Percentiles rank a stretch among this genome's conserved stretches.
phyloP scores from a whole-genome alignment of 192 early-diverging fungal genomes.

The Paraglomus brasilianum region DNA sequence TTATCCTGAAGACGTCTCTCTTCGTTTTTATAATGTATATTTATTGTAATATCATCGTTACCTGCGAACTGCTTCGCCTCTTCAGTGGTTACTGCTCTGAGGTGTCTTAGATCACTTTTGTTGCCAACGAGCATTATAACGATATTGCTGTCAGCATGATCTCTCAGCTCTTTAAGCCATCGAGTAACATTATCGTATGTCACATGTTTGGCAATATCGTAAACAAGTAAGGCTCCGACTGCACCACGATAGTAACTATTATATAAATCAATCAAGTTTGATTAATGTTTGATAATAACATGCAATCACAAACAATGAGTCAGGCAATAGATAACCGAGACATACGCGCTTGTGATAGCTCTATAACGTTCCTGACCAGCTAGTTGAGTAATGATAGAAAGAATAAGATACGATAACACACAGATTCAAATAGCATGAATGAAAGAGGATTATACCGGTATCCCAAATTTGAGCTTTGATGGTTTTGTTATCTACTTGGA shows the following conservation, averaged over 20 bases:
- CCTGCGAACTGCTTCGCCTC: conserved; percentile 97
- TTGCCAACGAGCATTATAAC: conserved; percentile 99
- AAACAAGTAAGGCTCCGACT: conserved; percentile 94
- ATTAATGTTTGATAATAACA: background rate
- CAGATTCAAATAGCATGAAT: conserved; percentile 16
- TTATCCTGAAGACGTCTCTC: too few relatives aligned
- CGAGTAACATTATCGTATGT: conserved; percentile 96
- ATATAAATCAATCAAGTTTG: background rate
- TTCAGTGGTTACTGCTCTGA: conserved; percentile 94
- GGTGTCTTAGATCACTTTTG: conserved; percentile 97
- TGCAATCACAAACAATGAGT: background rate
- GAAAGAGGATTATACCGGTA: conserved; percentile 65
- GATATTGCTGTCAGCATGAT: conserved; percentile 98
- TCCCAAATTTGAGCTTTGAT: conserved; percentile 99
- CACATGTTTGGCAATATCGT: conserved; percentile 95
- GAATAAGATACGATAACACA: background rate
- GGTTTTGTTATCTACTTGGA: conserved; percentile 95
- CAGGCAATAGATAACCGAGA: background rate
- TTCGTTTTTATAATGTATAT: too few relatives aligned
- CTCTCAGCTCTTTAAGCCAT: conserved; percentile 98
- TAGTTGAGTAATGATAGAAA: conserved; percentile 30
- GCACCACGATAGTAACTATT: conserved; percentile 93
- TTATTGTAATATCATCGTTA: too few relatives aligned
- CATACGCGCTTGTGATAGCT: conserved; percentile 74
- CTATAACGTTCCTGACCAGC: conserved; percentile 78